Evolutionary conservation across 371 early-diverging fungal species (phyloP), one percentile per base, ranked within the genome.

Genomic region (Mucor saturninus): DNA sequence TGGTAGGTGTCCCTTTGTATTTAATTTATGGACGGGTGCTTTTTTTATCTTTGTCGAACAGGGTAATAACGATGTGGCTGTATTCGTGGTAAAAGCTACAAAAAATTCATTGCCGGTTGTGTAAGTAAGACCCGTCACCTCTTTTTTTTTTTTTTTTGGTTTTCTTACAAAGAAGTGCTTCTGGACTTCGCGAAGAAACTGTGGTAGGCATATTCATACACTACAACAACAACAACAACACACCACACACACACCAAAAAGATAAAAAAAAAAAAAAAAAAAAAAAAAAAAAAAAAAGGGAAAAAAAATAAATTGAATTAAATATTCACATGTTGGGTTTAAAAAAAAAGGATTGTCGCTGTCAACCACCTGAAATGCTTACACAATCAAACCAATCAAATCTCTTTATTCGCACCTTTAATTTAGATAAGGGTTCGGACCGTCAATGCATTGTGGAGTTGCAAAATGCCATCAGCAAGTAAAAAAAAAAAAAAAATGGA

Each of bases 111-210:
- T 21, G 21, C 1, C 21, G 0, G 21, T 21, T 21, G 49, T 26
- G 29, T 58, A 13, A 26, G 9, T 55, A 53, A 53, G 38, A 37
- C 50, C 48, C 32, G 48, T 56, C 37, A 50, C 3, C n/a, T 13
- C 21, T 15, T 49, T 35, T 42, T 30, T 43, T 2, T 48, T 46
- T 11, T 38, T 30, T n/a, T 5, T 32, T 5, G 15, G 11, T 55
- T 10, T 37, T 4, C 73, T 72, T 80, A 77, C 80, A 80, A 46
- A 77, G 56, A 43, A 80, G 65, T 6, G 80, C 80, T 58, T 80
- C 77, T 43, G 80, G 80, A 52, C 80, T 80, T 66, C 72, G 62
- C 32, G 80, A 77, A 48, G 64, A 80, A 38, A 80, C 80, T 21
- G 77, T 75, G 11, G 79, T 48, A 29, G 64, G 62, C 61, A 74